Percentiles rank a stretch among this genome's conserved stretches.
phyloP scores from a whole-genome alignment of 129 eudicot genomes.

The Arctium lappa region DNA sequence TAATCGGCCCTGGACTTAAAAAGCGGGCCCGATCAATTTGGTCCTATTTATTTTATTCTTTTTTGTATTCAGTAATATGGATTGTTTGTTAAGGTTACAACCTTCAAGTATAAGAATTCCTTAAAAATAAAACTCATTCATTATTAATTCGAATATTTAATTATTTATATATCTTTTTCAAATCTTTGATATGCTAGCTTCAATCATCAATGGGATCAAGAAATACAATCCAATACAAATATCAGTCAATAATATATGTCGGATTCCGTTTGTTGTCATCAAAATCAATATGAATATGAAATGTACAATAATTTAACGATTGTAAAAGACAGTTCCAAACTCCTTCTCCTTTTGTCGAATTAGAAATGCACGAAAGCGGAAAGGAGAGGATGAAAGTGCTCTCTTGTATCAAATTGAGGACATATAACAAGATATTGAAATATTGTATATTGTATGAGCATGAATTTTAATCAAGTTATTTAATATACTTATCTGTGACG shows the following conservation, averaged over 20 bases:
- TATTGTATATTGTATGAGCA: too few relatives aligned
- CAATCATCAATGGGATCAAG: background rate
- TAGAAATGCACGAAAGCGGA: too few relatives aligned
- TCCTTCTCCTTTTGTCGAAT: too few relatives aligned
- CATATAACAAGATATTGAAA: too few relatives aligned
- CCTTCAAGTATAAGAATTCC: background rate
- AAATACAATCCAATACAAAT: too few relatives aligned
- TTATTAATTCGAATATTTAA: background rate
- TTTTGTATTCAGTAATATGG: background rate
- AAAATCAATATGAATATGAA: background rate
- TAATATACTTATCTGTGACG: too few relatives aligned
- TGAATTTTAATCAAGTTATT: too few relatives aligned
- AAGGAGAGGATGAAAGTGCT: too few relatives aligned
- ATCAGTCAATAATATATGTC: background rate
- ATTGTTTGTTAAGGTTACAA: background rate
- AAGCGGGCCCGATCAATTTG: background rate
- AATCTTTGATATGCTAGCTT: background rate
- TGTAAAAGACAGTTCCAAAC: too few relatives aligned
- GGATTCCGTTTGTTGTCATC: too few relatives aligned
- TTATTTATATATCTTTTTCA: background rate
- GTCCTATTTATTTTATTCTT: background rate
- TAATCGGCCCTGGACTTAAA: background rate
- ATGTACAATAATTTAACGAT: too few relatives aligned
- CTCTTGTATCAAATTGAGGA: too few relatives aligned
- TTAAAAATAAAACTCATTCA: background rate